Evolutionary conservation across 176 grass and related monocot species (phyloP), one percentile per base, ranked within the genome.

Genomic region (Rhynchospora tenuis): DNA sequence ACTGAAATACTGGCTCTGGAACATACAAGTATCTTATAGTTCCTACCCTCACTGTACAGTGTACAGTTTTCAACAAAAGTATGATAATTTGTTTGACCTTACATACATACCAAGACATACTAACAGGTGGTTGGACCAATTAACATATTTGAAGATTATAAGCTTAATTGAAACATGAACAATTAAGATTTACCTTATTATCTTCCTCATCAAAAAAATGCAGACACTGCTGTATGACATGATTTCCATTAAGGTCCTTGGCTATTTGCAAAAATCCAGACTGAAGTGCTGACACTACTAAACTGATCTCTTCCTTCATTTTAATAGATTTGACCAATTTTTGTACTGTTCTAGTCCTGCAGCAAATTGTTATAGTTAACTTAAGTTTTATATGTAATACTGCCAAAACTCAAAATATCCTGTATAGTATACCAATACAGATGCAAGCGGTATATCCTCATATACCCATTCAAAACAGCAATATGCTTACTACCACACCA

Each of bases 161-260:
- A 15, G 12, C 7, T 24, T 44, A 27, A 31, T 76, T 65, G 15
- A 17, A 29, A 73, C 54, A 75, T 76, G 83, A 61, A 76, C 57
- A 54, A 76, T 43, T 5, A 76, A 78, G 62, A n/a, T 70, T 6
- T 87, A 94, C 94, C 94, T 97, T 91, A 59, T 94, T 97, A 84
- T 97, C 87, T 7, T 94, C 66, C 0, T 57, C 85, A 50, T 79
- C 83, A 12, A 94, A 94, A 9, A 64, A 85, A 47, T 92, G 83
- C 81, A 97, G 38, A 73, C 94, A 94, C 74, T 84, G 89, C 3
- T 94, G 94, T 68, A 97, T 78, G 26, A 97, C 90, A 92, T 97
- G 94, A 47, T 94, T 97, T 27, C 90, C 94, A 61, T 97, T 94
- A 4, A 78, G 81, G 44, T 97, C 94, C 83, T 89, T 94, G 43